Base-by-base conservation (phyloP, 192 early-diverging fungal species). In the Backusella sp. region DNA sequence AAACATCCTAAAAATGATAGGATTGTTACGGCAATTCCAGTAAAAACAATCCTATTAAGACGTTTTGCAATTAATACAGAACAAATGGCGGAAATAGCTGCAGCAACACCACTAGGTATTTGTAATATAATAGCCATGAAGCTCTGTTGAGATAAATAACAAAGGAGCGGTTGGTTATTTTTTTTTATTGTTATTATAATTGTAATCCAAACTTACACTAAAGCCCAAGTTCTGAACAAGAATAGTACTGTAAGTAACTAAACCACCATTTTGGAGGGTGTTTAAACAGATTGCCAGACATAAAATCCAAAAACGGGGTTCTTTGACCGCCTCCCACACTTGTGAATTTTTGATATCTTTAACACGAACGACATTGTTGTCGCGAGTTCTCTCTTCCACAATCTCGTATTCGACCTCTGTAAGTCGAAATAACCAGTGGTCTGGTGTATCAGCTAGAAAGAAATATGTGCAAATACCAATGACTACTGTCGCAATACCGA, bases 271-370 rank as follows among this genome's bases (percentile, higher is more conserved):
- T 36, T 52, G 56, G 14, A 80, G 42, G 26, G 49, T 72, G 62
- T 44, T 36, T 5, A 75, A 41, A 1, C 72, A 9, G 7, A 21
- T 23, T 9, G 35, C 37, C 3, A 73, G 11, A 9, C 26, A 68
- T 12, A 65, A 72, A 21, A 52, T 7, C 69, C 70, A 80, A 14
- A 75, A 52, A 14, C 74, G 69, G 4, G 74, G 71, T 26, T 80
- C 78, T 6, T 62, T 65, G 8, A 80, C 4, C n/a, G 62, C 56
- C 28, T 80, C 78, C 52, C 67, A 73, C 12, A 80, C 66, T 72
- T 80, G 78, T 12, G 70, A 32, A 15, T 44, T 32, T 28, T 80
- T 76, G 11, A 80, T 53, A 15, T 59, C 21, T 8, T 15, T 56
- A 3, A 41, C 52, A 36, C 56, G 44, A 12, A 72, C 66, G 4